Evolutionary conservation across 2,329 filamentous ascomycete genomes (phyloP).

Genomic region (Emydomyces testavorans): DNA sequence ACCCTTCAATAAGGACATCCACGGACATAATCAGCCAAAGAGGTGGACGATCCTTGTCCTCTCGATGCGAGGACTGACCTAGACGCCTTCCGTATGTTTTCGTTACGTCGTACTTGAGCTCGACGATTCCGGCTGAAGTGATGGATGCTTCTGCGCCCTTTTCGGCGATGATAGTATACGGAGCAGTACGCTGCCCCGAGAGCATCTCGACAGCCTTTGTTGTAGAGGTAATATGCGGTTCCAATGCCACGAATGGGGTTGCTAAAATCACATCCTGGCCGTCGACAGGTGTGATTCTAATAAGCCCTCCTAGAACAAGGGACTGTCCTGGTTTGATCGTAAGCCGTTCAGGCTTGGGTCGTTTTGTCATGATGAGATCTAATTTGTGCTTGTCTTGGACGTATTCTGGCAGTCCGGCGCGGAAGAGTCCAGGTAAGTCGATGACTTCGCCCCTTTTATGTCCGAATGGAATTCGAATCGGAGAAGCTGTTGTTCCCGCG

Average conservation of each 20-base stretch:
- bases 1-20: constrained; percentile 82
- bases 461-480: constrained; percentile 85
- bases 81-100: constrained; percentile 58
- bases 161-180: constrained; percentile 52
- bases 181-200: constrained; percentile 47
- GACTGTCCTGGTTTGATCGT: constrained; percentile 66
- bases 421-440: constrained; percentile 75
- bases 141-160: constrained; percentile 49
- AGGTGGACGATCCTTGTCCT: neutral
- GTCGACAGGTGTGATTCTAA: constrained; percentile 69
- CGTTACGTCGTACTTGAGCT: constrained; percentile 73
- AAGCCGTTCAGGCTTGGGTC: constrained; percentile 61
- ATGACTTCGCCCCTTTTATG: constrained; percentile 79
- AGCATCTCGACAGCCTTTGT: constrained; percentile 70
- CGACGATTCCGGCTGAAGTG: constrained; percentile 60
- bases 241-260: constrained; percentile 76
- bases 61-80: constrained; percentile 27
- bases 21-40: constrained; percentile 52
- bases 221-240: constrained; percentile 64
- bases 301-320: constrained; percentile 70
- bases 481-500: constrained; percentile 87
- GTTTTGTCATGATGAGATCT: constrained; percentile 65
- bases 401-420: constrained; percentile 59
- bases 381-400: constrained; percentile 55
- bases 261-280: constrained; percentile 57